Conservation (phyloP, 2,329 filamentous ascomycete genomes). For the Stagonosporopsis rhizophila region DNA sequence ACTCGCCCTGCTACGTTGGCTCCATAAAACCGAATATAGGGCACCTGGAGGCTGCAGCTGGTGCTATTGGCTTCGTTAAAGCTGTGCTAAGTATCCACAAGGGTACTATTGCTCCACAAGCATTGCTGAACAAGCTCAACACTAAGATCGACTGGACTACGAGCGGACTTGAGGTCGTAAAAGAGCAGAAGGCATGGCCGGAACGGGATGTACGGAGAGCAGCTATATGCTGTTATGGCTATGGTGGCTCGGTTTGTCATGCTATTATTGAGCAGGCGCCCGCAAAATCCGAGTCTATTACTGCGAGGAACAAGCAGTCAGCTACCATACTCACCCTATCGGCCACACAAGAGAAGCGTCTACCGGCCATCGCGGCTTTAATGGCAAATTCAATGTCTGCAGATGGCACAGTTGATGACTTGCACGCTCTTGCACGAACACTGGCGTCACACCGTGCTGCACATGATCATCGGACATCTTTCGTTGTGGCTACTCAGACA, state of each 20-base stretch:
- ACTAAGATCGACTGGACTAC: constrained; percentile 36
- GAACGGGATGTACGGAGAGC: constrained; percentile 39
- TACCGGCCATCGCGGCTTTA: constrained; percentile 27
- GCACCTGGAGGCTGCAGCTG: constrained; percentile 51
- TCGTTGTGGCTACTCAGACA: constrained; percentile 30
- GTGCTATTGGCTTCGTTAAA: constrained; percentile 49
- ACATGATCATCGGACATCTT: constrained; percentile 40
- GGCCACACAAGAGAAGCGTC: constrained; percentile 43
- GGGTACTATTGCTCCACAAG: constrained; percentile 37
- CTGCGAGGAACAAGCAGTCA: not conserved
- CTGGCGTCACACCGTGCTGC: constrained; percentile 44
- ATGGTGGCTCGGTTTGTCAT: constrained; percentile 54
- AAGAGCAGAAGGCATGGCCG: constrained; percentile 26
- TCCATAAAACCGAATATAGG: constrained; percentile 51
- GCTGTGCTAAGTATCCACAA: constrained; percentile 50
- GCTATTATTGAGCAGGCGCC: constrained; percentile 51
- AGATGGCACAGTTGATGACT: constrained; percentile 21
- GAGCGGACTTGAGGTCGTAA: constrained; percentile 16
- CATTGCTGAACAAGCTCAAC: constrained; percentile 41
- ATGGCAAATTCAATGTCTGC: constrained; percentile 34
- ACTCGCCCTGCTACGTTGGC: constrained; percentile 18
- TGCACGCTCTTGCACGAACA: constrained; percentile 35
- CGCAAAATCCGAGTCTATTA: not conserved
- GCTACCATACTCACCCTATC: constrained; percentile 34
- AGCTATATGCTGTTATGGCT: constrained; percentile 56